Conservation (phyloP, 2,329 filamentous ascomycete species). For the Lasiodiplodia theobromae region DNA sequence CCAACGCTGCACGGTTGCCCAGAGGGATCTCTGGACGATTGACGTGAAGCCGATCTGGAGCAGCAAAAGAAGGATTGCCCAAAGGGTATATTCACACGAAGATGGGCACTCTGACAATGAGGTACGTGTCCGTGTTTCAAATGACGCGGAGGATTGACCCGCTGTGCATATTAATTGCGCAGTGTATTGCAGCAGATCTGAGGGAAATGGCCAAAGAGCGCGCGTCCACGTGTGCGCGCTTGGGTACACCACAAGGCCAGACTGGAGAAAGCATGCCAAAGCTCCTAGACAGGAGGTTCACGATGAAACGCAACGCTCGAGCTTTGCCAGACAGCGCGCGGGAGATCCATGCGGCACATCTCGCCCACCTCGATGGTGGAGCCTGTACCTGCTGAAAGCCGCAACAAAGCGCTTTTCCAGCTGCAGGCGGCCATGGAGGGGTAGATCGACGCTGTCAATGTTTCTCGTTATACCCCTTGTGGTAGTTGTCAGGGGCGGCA, state of each 20-base stretch:
- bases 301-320: constrained; percentile 23
- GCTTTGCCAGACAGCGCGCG: constrained; percentile 15
- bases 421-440: constrained; percentile 15
- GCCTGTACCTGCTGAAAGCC: constrained; percentile 9
- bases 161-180: constrained; percentile 24
- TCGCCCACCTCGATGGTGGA: constrained; percentile 6
- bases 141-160: constrained; percentile 24
- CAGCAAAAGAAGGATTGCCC: constrained; percentile 22
- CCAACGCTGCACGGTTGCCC: neutral
- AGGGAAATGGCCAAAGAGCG: constrained; percentile 10
- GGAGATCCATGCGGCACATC: constrained; percentile 24
- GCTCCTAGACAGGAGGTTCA: constrained; percentile 23
- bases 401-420: constrained; percentile 11
- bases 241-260: neutral
- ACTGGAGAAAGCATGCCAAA: neutral
- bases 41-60: constrained; percentile 16
- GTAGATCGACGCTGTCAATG: constrained; percentile 11
- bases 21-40: neutral
- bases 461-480: constrained; percentile 16
- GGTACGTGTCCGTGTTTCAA: constrained; percentile 25
- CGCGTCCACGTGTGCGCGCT: neutral
- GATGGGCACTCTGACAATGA: constrained; percentile 4
- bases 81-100: constrained; percentile 3
- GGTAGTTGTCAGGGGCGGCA: constrained; percentile 18
- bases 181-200: constrained; percentile 20